phyloP scores from a whole-genome alignment of 139 green algal species.

The Microglena sp. region DNA sequence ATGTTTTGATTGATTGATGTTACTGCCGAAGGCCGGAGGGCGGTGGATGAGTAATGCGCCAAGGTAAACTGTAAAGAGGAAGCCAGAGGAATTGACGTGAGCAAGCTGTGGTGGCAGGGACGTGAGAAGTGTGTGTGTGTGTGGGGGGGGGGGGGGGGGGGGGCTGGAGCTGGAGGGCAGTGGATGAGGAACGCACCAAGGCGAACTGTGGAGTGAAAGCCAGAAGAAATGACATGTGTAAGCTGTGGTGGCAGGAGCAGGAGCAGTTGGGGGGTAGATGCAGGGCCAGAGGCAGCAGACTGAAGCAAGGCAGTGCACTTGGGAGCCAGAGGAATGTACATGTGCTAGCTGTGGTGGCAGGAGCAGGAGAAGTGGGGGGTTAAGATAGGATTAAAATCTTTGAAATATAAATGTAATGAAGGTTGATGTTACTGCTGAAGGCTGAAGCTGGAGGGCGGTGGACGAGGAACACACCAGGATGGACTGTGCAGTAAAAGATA shows the following conservation, averaged over 20 bases:
- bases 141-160: too few relatives aligned
- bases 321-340: too few relatives aligned
- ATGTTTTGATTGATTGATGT: too few relatives aligned
- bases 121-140: too few relatives aligned
- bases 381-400: not conserved
- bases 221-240: not conserved
- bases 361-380: not conserved
- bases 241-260: constrained; percentile 7
- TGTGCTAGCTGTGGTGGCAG: too few relatives aligned
- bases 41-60: constrained; percentile 30
- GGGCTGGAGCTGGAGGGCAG: too few relatives aligned
- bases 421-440: too few relatives aligned
- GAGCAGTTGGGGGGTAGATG: not conserved
- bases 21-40: too few relatives aligned
- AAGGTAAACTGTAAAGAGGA: constrained; percentile 23
- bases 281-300: too few relatives aligned
- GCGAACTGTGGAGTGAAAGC: constrained; percentile 22
- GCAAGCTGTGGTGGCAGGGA: constrained; percentile 11
- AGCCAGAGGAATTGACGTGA: not conserved
- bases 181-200: constrained; percentile 27
- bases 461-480: constrained; percentile 24
- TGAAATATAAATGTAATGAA: too few relatives aligned
- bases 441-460: too few relatives aligned
- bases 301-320: too few relatives aligned
- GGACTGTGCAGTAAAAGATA: constrained; percentile 18